Conservation (phyloP, 1,139 yeast species). For the Sugiyamaella sp. region DNA sequence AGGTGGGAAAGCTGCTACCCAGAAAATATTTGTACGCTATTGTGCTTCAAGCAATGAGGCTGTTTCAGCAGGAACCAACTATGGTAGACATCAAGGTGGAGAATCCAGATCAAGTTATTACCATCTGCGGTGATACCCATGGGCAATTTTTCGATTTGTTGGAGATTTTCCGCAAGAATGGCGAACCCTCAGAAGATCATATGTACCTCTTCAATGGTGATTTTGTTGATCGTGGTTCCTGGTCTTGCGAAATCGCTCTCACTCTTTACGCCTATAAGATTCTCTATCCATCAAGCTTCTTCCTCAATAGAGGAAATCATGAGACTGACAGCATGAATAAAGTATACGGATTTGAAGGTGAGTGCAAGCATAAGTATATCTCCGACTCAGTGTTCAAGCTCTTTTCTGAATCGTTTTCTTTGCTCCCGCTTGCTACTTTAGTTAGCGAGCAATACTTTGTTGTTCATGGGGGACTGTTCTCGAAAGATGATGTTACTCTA, state of each 20-base stretch:
- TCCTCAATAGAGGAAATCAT: slow-evolving; percentile 91
- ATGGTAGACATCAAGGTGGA: slow-evolving; percentile 70
- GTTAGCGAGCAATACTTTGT: slow-evolving; percentile 77
- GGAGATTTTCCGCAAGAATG: slow-evolving; percentile 74
- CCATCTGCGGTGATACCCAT: slow-evolving; percentile 97
- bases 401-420: slow-evolving; percentile 84
- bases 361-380: slow-evolving; percentile 81
- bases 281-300: slow-evolving; percentile 71
- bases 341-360: slow-evolving; percentile 95
- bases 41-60: slow-evolving; percentile 67
- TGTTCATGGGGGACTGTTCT: slow-evolving; percentile 95
- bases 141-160: slow-evolving; percentile 93
- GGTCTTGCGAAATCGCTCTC: slow-evolving; percentile 97
- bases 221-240: slow-evolving; percentile 96
- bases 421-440: slow-evolving; percentile 83
- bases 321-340: slow-evolving; percentile 97
- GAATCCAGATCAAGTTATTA: slow-evolving; percentile 49
- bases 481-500: slow-evolving; percentile 69
- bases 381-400: slow-evolving; percentile 80
- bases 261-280: slow-evolving; percentile 78
- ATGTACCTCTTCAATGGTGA: slow-evolving; percentile 92
- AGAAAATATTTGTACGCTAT: slow-evolving; percentile 85
- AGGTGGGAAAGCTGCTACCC: slow-evolving; percentile 72
- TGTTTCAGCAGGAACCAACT: slow-evolving; percentile 68
- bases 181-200: slow-evolving; percentile 67